phyloP scores from a whole-genome alignment of 768 basidiomycete species.

The Wakefieldia striispora region DNA sequence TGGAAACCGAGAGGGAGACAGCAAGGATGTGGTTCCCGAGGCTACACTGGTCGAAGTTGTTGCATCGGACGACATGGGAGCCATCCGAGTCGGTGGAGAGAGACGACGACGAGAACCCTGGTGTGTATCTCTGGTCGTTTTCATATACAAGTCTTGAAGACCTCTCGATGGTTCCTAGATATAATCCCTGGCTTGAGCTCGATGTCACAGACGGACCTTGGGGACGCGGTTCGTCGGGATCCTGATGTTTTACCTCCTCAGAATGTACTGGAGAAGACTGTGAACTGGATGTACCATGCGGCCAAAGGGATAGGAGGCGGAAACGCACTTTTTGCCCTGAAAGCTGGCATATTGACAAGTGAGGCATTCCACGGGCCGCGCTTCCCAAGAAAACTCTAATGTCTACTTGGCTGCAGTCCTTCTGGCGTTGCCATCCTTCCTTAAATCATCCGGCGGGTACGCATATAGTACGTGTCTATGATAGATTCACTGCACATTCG shows the following conservation, averaged over 20 bases:
- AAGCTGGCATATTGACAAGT: slow-evolving; percentile 67
- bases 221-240: slow-evolving; percentile 56
- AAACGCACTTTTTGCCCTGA: slow-evolving; percentile 67
- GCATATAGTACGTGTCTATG: slow-evolving; percentile 50
- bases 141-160: too few relatives aligned
- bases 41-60: slow-evolving; percentile 29
- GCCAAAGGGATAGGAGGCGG: slow-evolving; percentile 47
- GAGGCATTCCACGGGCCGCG: slow-evolving; percentile 7
- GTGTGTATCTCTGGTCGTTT: slow-evolving; percentile 20
- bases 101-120: slow-evolving; percentile 70
- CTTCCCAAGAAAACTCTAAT: background rate
- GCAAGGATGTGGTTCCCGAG: slow-evolving; percentile 60
- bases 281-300: slow-evolving; percentile 44
- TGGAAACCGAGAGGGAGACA: slow-evolving; percentile 48
- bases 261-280: slow-evolving; percentile 52
- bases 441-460: slow-evolving; percentile 51
- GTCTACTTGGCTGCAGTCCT: slow-evolving; percentile 38
- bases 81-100: slow-evolving; percentile 42
- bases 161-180: slow-evolving; percentile 32
- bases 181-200: slow-evolving; percentile 55
- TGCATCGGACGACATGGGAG: slow-evolving; percentile 46
- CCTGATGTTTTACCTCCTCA: slow-evolving; percentile 73
- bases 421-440: slow-evolving; percentile 57
- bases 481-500: background rate
- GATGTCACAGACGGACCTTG: slow-evolving; percentile 47